These are phyloP conservation scores for Dactylellina leptospora DNA, from an alignment of 2,329 filamentous ascomycete genomes.

Conservation along the genomic window DNA sequence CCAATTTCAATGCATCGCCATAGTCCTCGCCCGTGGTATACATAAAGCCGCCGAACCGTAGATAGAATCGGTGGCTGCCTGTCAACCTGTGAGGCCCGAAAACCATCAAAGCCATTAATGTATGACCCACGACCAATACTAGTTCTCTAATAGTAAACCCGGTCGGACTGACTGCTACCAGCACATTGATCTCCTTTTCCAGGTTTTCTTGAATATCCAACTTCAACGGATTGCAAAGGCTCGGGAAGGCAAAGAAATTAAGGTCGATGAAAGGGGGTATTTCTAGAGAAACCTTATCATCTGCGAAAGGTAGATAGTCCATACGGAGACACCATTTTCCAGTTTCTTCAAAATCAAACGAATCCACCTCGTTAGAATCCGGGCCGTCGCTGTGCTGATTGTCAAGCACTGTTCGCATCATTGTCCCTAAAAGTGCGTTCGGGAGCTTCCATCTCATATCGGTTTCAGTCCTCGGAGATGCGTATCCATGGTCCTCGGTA, in stretches of 20 bases:
- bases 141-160: no score
- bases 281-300: neutral
- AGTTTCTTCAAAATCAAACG: neutral
- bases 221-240: no score
- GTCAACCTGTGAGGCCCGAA: neutral
- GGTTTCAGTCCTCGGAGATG: neutral
- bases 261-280: neutral
- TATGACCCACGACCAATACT: neutral
- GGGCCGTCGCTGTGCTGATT: slow-evolving; percentile 2
- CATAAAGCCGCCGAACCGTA: slow-evolving; percentile 13
- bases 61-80: neutral
- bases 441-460: slow-evolving; percentile 18
- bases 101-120: neutral
- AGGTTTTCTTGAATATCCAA: no score
- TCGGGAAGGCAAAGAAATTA: neutral
- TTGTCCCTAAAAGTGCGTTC: neutral
- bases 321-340: slow-evolving; percentile 14
- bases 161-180: no score
- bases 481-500: neutral
- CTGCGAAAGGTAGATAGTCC: slow-evolving; percentile 13
- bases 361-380: neutral
- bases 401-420: neutral
- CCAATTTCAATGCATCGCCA: neutral
- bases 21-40: neutral
- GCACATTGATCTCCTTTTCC: no score